Evolutionary conservation across 31 red algal genomes (phyloP), one percentile per base, ranked within the genome.

Genomic region (Odonthalia washingtoniensis): DNA sequence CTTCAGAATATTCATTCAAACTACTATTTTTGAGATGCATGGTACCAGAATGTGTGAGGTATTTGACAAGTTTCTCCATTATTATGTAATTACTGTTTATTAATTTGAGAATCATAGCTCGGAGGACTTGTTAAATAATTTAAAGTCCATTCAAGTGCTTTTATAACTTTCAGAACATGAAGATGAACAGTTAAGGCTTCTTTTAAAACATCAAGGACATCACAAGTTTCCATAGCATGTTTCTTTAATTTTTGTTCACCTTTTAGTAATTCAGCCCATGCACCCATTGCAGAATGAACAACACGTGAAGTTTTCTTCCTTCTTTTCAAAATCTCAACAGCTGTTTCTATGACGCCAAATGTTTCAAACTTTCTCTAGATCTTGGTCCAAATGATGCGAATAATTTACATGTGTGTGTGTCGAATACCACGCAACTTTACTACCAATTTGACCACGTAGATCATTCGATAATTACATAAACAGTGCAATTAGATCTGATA

Each of bases 381-480:
- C 70, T 43, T 79, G 89, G 60, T 16, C 89, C 89, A 64, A 92
- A 92, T 18, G 89, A 92, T 5, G 89, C 89, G 1, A 92, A 74
- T 64, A 92, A 92, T 28, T 64, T 73, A 75, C 89, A 92, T 74
- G 89, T 81, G 46, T n/a, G n/a, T 92, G 72, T 16, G 53, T 80
- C 40, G 89, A 67, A 39, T 92, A 92, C 82, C 90, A 92, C 3
- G 77, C 75, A 3, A 92, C 81, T 40, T 75, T 72, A 14, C 82
- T 82, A 80, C 82, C 82, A 4, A 80, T 65, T 60, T 92, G 82
- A 3, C 90, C 82, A 63, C 64, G 49, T 3, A 86, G 80, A 46
- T 87, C 77, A 43, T 86, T 92, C 5, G 82, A 92, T 1, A 44
- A 65, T 74, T 85, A 65, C 82, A 92, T 86, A n/a, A 92, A 68